Evolutionary conservation across 2,329 filamentous ascomycete species (phyloP).

Genomic region (Blastomyces gilchristii): DNA sequence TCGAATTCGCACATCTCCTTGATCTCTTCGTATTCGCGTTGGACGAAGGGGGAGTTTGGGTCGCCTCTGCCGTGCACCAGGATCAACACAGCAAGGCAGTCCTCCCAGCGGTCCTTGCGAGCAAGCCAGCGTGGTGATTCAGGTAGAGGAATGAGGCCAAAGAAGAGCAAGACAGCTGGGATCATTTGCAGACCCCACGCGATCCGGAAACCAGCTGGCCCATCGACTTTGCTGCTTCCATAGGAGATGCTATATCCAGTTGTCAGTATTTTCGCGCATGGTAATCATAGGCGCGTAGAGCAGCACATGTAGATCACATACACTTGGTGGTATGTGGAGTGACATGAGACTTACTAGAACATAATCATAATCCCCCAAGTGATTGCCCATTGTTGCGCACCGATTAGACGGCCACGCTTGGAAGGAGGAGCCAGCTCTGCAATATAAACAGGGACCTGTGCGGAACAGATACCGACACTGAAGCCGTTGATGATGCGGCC

Average conservation of each 20-base stretch:
- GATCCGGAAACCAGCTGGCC: conserved; percentile 48
- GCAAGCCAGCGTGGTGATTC: conserved; percentile 56
- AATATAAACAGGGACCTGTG: conserved; percentile 35
- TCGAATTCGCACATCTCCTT: conserved; percentile 65
- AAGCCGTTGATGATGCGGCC: conserved; percentile 36
- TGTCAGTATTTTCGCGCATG: conserved; percentile 8
- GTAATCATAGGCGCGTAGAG: not conserved
- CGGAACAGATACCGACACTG: conserved; percentile 34
- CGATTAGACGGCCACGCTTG: conserved; percentile 34
- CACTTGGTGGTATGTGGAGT: not conserved
- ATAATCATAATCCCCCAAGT: conserved; percentile 43
- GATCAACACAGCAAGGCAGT: conserved; percentile 38
- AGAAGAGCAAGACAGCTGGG: conserved; percentile 48
- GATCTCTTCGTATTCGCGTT: conserved; percentile 60
- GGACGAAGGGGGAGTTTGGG: conserved; percentile 53
- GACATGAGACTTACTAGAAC: conserved; percentile 43
- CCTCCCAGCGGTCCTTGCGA: conserved; percentile 51
- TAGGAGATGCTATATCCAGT: conserved; percentile 38
- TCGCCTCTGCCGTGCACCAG: conserved; percentile 57
- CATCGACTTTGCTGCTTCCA: conserved; percentile 51
- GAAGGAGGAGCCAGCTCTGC: conserved; percentile 33
- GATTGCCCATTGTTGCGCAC: conserved; percentile 36
- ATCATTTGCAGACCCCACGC: conserved; percentile 57
- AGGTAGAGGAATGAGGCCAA: conserved; percentile 44
- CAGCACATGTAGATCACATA: not conserved